Conservation (phyloP, 148 eudicot species). For the Suaeda aralocaspica region DNA sequence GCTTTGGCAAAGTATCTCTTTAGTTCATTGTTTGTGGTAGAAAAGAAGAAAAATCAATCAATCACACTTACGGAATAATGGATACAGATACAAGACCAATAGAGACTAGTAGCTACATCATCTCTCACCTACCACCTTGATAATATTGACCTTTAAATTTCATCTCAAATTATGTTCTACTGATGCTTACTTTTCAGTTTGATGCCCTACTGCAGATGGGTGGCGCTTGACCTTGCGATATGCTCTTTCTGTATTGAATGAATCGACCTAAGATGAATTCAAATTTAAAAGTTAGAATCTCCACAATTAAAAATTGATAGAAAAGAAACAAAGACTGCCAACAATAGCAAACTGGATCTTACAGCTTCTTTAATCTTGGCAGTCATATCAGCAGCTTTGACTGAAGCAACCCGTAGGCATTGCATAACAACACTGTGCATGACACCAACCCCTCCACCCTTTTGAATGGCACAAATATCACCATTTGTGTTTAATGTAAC, state of each 20-base stretch:
- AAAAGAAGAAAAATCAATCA: background rate
- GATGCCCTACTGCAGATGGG: conserved; percentile 34
- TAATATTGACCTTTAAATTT: background rate
- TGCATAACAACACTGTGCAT: conserved; percentile 67
- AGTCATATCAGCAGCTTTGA: conserved; percentile 82
- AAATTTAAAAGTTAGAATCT: background rate
- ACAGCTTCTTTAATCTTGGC: conserved; percentile 71
- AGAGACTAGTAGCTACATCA: background rate
- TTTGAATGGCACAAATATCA: conserved; percentile 88
- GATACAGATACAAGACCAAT: background rate
- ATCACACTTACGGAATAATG: background rate
- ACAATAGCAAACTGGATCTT: conserved; percentile 29
- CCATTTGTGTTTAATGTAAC: conserved; percentile 80
- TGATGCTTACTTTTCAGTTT: conserved; percentile 13
- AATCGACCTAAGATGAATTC: conserved; percentile 52
- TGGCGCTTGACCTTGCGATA: conserved; percentile 76
- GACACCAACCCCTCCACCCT: conserved; percentile 86
- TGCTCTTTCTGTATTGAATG: conserved; percentile 59
- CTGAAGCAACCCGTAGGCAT: conserved; percentile 79
- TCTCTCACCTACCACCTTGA: background rate
- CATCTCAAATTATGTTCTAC: background rate
- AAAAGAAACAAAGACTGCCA: background rate
- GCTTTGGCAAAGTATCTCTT: background rate
- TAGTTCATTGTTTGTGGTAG: background rate
- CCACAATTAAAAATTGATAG: background rate